Conservation (phyloP, 1,139 yeast species). For the Kurtzmaniella quercitrusa region DNA sequence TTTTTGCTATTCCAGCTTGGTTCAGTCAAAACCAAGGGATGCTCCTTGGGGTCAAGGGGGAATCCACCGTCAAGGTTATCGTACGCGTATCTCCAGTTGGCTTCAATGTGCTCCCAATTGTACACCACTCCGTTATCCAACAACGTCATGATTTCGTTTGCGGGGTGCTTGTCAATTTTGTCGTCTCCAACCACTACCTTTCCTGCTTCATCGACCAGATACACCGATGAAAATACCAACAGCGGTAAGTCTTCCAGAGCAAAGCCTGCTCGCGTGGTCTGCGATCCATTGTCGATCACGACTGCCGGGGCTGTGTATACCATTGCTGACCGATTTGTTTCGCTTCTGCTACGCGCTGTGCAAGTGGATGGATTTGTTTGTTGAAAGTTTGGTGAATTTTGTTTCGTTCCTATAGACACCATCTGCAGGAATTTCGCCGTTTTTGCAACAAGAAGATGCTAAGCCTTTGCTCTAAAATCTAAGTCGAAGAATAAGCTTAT, state of each 20-base stretch:
- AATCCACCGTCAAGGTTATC: slow-evolving; percentile 41
- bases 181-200: slow-evolving; percentile 48
- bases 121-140: slow-evolving; percentile 63
- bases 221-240: slow-evolving; percentile 53
- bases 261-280: slow-evolving; percentile 65
- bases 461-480: too few relatives aligned
- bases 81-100: slow-evolving; percentile 59
- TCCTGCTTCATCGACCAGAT: slow-evolving; percentile 32
- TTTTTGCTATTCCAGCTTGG: slow-evolving; percentile 57
- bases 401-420: not conserved
- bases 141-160: slow-evolving; percentile 55
- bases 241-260: slow-evolving; percentile 64
- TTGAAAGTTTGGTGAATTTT: not conserved
- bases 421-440: not conserved
- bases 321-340: slow-evolving; percentile 13
- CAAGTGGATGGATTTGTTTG: not conserved
- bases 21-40: slow-evolving; percentile 64
- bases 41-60: slow-evolving; percentile 45
- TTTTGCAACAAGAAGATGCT: not conserved
- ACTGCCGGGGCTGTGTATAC: slow-evolving; percentile 49
- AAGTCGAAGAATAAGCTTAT: too few relatives aligned
- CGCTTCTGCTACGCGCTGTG: not conserved
- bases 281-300: slow-evolving; percentile 67
- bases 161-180: slow-evolving; percentile 36
- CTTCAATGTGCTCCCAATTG: slow-evolving; percentile 57